Conservation (phyloP, 2,329 filamentous ascomycete species). For the Diaporthe ilicicola region DNA sequence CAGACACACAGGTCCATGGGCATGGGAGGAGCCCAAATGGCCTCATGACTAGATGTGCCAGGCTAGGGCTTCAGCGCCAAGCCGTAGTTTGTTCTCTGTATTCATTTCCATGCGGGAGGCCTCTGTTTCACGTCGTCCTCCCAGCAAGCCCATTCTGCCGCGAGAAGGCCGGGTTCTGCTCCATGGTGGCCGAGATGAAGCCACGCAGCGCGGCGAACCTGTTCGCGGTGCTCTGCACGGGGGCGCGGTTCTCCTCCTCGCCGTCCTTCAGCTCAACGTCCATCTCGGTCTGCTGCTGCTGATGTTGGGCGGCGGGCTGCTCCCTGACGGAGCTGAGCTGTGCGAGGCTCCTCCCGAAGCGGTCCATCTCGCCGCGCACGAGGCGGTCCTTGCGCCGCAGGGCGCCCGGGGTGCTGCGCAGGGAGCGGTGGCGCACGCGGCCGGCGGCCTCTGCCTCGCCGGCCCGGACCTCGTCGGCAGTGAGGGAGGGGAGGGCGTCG, state of each 20-base stretch:
- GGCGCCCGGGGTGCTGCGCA: conserved; percentile 80
- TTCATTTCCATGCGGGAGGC: not conserved
- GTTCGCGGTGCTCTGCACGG: conserved; percentile 51
- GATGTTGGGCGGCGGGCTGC: not conserved
- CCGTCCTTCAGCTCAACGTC: conserved; percentile 33
- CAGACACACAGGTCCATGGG: too few species aligned
- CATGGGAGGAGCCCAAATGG: too few species aligned
- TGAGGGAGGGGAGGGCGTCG: conserved; percentile 78
- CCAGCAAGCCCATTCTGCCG: conserved; percentile 15
- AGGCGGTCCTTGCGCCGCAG: conserved; percentile 84
- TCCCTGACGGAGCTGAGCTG: conserved; percentile 63
- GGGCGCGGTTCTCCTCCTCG: conserved; percentile 34
- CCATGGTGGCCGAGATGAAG: conserved; percentile 88
- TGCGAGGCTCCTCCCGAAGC: conserved; percentile 86
- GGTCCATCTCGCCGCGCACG: conserved; percentile 80
- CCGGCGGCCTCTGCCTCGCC: conserved; percentile 46
- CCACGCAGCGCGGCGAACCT: conserved; percentile 84
- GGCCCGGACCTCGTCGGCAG: conserved; percentile 55
- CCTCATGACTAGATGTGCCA: too few species aligned
- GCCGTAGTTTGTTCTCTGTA: too few species aligned
- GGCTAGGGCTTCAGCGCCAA: too few species aligned
- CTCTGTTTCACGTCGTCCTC: not conserved
- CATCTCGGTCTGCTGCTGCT: conserved; percentile 31
- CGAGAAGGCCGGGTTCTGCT: conserved; percentile 82
- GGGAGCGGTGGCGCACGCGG: conserved; percentile 76